A percentile compares a stretch with the other conserved stretches of the same genome.
Conservation (phyloP, 2,329 filamentous ascomycete species). For the Penicillium sp. region DNA sequence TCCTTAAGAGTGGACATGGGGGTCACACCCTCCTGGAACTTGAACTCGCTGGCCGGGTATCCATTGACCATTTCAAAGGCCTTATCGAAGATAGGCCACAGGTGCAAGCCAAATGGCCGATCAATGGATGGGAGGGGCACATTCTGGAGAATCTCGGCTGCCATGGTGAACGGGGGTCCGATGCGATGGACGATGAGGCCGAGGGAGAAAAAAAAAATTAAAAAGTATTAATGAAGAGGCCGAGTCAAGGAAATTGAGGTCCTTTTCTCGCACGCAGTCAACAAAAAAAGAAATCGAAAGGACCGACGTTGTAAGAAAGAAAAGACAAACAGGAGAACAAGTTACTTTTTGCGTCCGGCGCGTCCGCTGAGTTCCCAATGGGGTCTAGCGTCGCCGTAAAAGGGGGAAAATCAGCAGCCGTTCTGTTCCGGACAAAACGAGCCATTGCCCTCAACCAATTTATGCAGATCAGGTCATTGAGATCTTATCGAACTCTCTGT, state of each 20-base stretch:
- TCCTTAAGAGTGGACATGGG: slow-evolving; percentile 87
- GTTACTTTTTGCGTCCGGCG: slow-evolving; percentile 28
- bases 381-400: slow-evolving; percentile 29
- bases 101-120: slow-evolving; percentile 82
- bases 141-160: slow-evolving; percentile 48
- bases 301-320: slow-evolving; percentile 60
- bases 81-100: slow-evolving; percentile 96
- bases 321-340: slow-evolving; percentile 39
- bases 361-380: slow-evolving; percentile 17
- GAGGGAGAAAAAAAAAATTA: slow-evolving; percentile 1
- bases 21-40: slow-evolving; percentile 76
- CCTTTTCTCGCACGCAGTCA: not conserved
- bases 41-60: slow-evolving; percentile 83
- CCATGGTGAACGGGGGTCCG: slow-evolving; percentile 42
- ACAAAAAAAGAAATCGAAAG: slow-evolving; percentile 33
- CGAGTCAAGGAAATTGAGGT: not conserved
- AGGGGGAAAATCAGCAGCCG: slow-evolving; percentile 26
- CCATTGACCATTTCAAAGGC: slow-evolving; percentile 74
- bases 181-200: slow-evolving; percentile 1
- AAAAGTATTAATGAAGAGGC: slow-evolving; percentile 15
- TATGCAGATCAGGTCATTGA: not conserved
- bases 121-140: slow-evolving; percentile 77
- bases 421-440: slow-evolving; percentile 10
- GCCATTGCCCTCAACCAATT: not conserved
- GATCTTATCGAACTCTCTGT: not conserved